Base-by-base conservation (phyloP, 805 yeast genomes). In the Nakazawaea laoshanensis region DNA sequence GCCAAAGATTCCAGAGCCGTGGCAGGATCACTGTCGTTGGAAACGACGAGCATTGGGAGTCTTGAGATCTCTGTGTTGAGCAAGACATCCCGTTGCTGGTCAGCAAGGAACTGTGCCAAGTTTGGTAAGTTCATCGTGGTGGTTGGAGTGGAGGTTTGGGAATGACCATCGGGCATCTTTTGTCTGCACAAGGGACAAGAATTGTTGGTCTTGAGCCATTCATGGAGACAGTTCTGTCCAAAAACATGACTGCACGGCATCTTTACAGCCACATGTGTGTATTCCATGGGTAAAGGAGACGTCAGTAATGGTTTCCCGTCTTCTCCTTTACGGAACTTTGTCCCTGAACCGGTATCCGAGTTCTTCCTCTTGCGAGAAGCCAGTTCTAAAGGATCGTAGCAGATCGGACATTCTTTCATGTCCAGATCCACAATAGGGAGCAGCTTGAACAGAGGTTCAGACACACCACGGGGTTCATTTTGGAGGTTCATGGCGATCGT, bases 131-230 rank as follows among this genome's bases (percentile, higher is more conserved):
- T 50, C 34, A 59, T 53, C 7, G 61, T 53, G 9, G 59, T 55
- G 6, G 37, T 41, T 33, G 42, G 28, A 29, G 33, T 17, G n/a
- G n/a, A n/a, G n/a, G n/a, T n/a, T n/a, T n/a, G n/a, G n/a, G n/a
- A n/a, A 36, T 28, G 16, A 39, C 18, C 14, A 35, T 43, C 34
- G 52, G 65, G 64, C 39, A 80, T 59, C 14, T 66, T 59, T 12
- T 62, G 62, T 37, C 97, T 74, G 52, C 98, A 89, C 29, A 89
- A 56, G 0, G 98, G 98, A 52, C 97, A 88, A 2, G 85, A 73
- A 19, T 73, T 68, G 45, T 81, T 77, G 16, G 70, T 59, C 39
- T 67, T 70, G 32, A 89, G 69, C 98, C 98, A 89, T 45, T 80
- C 84, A 37, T 65, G 70, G 16, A 87, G 61, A 59, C 98, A 89